Evolutionary conservation across 2,329 filamentous ascomycete species (phyloP).

Genomic region (Exophiala bonariae): DNA sequence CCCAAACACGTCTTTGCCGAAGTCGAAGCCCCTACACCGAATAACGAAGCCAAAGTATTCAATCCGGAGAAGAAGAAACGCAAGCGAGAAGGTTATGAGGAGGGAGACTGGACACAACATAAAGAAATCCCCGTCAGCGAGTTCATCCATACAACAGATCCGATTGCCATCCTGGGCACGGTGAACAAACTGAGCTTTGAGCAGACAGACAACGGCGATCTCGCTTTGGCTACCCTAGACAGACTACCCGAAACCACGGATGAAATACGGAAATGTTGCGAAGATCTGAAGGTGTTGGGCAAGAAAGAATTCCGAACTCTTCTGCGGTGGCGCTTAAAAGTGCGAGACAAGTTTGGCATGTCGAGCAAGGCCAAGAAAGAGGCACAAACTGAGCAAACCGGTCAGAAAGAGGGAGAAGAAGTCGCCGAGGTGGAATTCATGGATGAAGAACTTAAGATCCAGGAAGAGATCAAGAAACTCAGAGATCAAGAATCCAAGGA

Average conservation of each 20-base stretch:
- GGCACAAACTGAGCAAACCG: slow-evolving; percentile 32
- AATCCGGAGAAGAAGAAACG: slow-evolving; percentile 97
- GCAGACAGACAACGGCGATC: slow-evolving; percentile 76
- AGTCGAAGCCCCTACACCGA: slow-evolving; percentile 78
- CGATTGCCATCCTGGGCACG: slow-evolving; percentile 84
- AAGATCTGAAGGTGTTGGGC: slow-evolving; percentile 84
- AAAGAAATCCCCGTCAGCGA: slow-evolving; percentile 86
- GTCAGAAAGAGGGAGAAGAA: slow-evolving; percentile 61
- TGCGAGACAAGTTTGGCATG: slow-evolving; percentile 88
- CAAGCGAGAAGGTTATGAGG: slow-evolving; percentile 96
- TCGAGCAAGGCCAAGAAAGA: slow-evolving; percentile 43
- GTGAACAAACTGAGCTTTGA: slow-evolving; percentile 83
- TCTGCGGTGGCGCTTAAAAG: slow-evolving; percentile 83
- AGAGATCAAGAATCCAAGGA: slow-evolving; percentile 75
- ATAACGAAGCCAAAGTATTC: slow-evolving; percentile 97
- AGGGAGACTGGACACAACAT: slow-evolving; percentile 89
- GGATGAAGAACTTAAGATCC: slow-evolving; percentile 91
- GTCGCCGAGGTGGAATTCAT: slow-evolving; percentile 82
- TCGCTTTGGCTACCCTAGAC: slow-evolving; percentile 81
- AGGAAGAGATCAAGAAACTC: slow-evolving; percentile 80
- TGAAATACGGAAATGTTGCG: slow-evolving; percentile 76
- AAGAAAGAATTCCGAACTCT: slow-evolving; percentile 92
- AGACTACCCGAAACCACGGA: slow-evolving; percentile 83
- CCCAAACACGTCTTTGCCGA: slow-evolving; percentile 89
- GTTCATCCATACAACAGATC: slow-evolving; percentile 90